These are phyloP conservation scores for Flaveria robusta DNA, from an alignment of 129 eudicot genomes.

Conservation along the genomic window DNA sequence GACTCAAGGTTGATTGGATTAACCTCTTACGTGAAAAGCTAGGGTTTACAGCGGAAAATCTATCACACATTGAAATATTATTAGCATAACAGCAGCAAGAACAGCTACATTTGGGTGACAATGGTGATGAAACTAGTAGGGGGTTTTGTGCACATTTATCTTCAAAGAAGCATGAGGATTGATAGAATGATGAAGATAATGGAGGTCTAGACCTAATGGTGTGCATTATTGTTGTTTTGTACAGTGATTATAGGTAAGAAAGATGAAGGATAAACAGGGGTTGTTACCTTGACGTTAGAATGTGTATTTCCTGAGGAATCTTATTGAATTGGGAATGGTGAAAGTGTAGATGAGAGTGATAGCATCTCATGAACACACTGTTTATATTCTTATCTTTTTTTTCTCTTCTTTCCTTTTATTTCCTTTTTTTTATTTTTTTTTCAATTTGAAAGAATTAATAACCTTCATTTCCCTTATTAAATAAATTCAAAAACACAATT, in stretches of 20 bases:
- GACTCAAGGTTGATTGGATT: conserved; percentile 67
- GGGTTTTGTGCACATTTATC: conserved; percentile 39
- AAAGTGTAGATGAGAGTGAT: not conserved
- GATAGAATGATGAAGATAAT: conserved; percentile 46
- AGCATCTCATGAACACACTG: not conserved
- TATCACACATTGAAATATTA: conserved; percentile 29
- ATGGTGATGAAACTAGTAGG: conserved; percentile 26
- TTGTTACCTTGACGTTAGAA: conserved; percentile 49
- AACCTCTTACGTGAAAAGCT: conserved; percentile 49
- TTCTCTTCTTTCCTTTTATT: too few relatives aligned
- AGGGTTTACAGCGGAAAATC: conserved; percentile 41
- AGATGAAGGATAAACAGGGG: conserved; percentile 1
- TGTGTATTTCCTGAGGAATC: conserved; percentile 26
- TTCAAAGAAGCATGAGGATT: conserved; percentile 41
- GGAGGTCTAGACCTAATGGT: conserved; percentile 37
- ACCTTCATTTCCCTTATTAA: too few relatives aligned
- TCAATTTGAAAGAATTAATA: too few relatives aligned
- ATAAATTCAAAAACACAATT: too few relatives aligned
- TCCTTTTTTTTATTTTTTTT: too few relatives aligned
- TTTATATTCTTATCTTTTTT: too few relatives aligned
- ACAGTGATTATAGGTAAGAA: conserved; percentile 28
- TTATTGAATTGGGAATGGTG: conserved; percentile 35
- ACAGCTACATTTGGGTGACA: conserved; percentile 36
- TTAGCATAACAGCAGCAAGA: conserved; percentile 36
- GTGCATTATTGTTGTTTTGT: conserved; percentile 40